Percentiles rank a stretch among this genome's conserved stretches.
phyloP scores from a whole-genome alignment of 192 early-diverging fungal species.

The Pilobolus umbonatus region DNA sequence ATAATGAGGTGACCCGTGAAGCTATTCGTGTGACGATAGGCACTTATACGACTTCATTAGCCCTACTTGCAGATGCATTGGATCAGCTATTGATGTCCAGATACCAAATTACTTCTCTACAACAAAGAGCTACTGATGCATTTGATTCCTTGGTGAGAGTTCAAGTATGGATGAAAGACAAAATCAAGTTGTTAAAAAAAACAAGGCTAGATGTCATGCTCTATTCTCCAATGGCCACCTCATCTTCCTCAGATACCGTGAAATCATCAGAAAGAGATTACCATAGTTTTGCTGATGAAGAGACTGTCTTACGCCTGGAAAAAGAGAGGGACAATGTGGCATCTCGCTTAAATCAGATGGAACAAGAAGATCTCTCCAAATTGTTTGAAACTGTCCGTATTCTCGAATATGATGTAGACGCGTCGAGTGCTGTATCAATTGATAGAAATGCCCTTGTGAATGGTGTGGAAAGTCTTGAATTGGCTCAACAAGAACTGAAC shows the following conservation, averaged over 20 bases:
- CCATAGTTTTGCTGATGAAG: conserved; percentile 16
- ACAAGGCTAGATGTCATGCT: conserved; percentile 11
- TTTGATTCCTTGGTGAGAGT: conserved; percentile 21
- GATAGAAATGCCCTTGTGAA: conserved; percentile 23
- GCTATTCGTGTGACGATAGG: conserved; percentile 19
- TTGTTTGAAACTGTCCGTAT: conserved; percentile 21
- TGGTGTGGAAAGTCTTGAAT: conserved; percentile 15
- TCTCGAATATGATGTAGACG: conserved; percentile 27
- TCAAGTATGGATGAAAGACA: conserved; percentile 27
- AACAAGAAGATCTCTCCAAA: conserved; percentile 29
- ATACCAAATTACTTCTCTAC: conserved; percentile 15
- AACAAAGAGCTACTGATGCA: conserved; percentile 19
- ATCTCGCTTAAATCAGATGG: conserved; percentile 19
- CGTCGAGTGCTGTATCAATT: conserved; percentile 24
- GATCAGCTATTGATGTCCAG: conserved; percentile 15
- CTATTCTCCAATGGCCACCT: background rate
- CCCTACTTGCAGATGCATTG: conserved; percentile 22
- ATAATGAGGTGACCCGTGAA: conserved; percentile 19
- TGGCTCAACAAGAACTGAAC: conserved; percentile 9
- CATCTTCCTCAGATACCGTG: background rate
- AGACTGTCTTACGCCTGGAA: conserved; percentile 27
- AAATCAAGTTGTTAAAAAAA: conserved; percentile 11
- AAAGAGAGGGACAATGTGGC: conserved; percentile 31
- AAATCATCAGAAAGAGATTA: background rate
- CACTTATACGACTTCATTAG: conserved; percentile 19